phyloP scores from a whole-genome alignment of 208 protist species.

The Tetramitus jugosus region DNA sequence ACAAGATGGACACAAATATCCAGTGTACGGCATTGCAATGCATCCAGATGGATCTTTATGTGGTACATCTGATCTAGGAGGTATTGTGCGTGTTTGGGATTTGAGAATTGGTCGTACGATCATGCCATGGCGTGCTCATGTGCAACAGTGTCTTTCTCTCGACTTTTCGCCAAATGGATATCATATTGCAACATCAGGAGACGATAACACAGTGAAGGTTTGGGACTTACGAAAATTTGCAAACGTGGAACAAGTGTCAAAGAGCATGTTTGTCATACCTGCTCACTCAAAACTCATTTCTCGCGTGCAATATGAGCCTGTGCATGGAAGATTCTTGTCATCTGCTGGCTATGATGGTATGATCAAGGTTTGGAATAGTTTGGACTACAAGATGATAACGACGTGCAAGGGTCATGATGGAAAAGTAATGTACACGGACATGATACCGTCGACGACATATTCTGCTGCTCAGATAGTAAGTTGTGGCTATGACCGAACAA shows the following conservation, averaged over 20 bases:
- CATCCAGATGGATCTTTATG: slow-evolving; percentile 10
- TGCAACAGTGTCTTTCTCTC: background rate
- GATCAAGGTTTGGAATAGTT: background rate
- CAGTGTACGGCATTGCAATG: background rate
- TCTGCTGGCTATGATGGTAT: background rate
- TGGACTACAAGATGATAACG: background rate
- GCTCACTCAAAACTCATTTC: background rate
- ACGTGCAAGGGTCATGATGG: background rate
- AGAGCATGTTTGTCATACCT: background rate
- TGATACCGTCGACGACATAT: too few species aligned
- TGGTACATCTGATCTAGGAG: background rate
- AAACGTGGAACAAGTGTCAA: too few species aligned
- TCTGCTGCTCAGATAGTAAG: too few species aligned
- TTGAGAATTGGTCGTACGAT: slow-evolving; percentile 8
- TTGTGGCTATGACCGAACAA: too few species aligned
- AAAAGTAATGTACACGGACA: too few species aligned
- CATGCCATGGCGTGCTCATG: background rate
- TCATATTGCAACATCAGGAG: background rate
- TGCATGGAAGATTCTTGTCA: background rate
- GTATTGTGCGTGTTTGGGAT: slow-evolving; percentile 7
- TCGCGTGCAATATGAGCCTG: background rate
- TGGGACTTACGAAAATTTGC: background rate
- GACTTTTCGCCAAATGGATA: slow-evolving; percentile 18
- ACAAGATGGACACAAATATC: slow-evolving; percentile 1
- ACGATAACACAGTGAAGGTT: background rate